Conservation (phyloP, 148 eudicot genomes). For the Cornus controversa region DNA sequence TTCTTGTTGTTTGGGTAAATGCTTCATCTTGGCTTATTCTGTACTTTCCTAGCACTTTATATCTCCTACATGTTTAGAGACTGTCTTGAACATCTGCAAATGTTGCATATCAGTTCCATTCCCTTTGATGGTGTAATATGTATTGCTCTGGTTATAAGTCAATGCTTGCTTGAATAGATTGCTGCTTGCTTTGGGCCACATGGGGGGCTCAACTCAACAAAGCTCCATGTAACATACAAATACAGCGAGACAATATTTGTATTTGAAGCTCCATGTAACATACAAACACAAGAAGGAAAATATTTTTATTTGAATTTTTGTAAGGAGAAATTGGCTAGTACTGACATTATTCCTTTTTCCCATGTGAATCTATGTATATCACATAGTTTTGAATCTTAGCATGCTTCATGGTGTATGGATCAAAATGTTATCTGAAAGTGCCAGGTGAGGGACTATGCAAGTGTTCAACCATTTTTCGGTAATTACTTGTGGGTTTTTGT, state of each 20-base stretch:
- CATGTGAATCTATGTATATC: no score
- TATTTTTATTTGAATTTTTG: no score
- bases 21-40: not conserved
- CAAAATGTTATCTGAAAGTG: not conserved
- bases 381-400: no score
- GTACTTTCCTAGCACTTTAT: not conserved
- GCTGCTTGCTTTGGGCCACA: not conserved
- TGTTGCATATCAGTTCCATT: not conserved
- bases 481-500: no score
- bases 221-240: not conserved
- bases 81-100: no score
- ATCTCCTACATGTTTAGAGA: not conserved
- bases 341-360: no score
- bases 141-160: not conserved
- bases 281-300: no score
- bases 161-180: not conserved
- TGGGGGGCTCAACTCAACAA: not conserved
- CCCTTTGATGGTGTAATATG: not conserved
- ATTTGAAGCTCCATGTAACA: no score
- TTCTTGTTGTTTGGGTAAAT: not conserved
- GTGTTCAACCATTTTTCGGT: no score
- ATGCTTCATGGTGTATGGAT: not conserved
- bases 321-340: no score
- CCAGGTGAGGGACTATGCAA: not conserved
- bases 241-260: no score